phyloP scores from a whole-genome alignment of 2,329 filamentous ascomycete species.

The Cadophora malorum region DNA sequence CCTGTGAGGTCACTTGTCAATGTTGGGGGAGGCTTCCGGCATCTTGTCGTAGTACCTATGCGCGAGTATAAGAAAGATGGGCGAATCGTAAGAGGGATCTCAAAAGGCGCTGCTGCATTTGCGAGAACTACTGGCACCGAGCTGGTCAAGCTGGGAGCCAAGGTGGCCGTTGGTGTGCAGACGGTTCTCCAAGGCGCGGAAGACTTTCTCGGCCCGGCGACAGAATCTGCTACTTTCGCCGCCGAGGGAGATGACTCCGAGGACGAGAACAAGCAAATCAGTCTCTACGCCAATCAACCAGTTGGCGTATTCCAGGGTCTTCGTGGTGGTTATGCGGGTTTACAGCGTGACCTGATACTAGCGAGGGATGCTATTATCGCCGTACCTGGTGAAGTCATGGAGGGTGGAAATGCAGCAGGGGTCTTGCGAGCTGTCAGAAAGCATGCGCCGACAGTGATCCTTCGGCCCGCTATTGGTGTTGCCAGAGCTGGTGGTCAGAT shows the following conservation, averaged over 20 bases:
- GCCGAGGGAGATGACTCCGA: constrained; percentile 66
- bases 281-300: constrained; percentile 92
- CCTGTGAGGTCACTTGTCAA: constrained; percentile 91
- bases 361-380: constrained; percentile 93
- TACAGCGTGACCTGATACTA: constrained; percentile 85
- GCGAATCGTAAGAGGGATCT: constrained; percentile 86
- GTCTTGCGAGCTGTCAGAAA: constrained; percentile 79
- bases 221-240: constrained; percentile 46
- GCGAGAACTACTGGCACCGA: constrained; percentile 93
- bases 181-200: constrained; percentile 91
- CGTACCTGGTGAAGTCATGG: constrained; percentile 89
- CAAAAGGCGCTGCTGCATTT: constrained; percentile 89
- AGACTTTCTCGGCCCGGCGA: constrained; percentile 66
- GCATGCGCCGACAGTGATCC: constrained; percentile 89
- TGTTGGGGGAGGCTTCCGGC: constrained; percentile 83
- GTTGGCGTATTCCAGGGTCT: constrained; percentile 87
- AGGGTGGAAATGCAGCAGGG: constrained; percentile 80
- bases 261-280: constrained; percentile 79
- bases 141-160: constrained; percentile 91
- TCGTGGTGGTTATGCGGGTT: constrained; percentile 78
- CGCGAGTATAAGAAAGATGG: constrained; percentile 94
- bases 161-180: constrained; percentile 92
- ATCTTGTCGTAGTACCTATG: constrained; percentile 88
- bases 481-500: constrained; percentile 89
- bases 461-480: constrained; percentile 88